Percentiles rank a stretch among this genome's conserved stretches.
phyloP scores from a whole-genome alignment of 2,329 filamentous ascomycete genomes.

The Karstenula rhodostoma region DNA sequence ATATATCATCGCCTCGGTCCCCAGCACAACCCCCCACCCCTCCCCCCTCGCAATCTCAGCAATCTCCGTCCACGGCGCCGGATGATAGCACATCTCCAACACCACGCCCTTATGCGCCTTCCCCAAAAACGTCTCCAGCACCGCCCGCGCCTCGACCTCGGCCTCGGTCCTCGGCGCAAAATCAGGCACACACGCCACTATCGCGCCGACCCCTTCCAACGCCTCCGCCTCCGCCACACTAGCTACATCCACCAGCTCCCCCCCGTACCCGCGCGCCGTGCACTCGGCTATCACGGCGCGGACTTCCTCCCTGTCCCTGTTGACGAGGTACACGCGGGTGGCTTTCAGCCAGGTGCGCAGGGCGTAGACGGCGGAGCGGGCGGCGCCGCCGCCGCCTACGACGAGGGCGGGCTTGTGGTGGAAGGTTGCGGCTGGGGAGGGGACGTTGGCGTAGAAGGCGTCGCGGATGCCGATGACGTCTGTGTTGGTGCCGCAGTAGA shows the following conservation, averaged over 20 bases:
- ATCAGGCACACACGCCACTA: constrained; percentile 80
- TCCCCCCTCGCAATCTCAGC: constrained; percentile 66
- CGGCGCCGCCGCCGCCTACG: constrained; percentile 79
- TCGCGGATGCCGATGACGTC: constrained; percentile 82
- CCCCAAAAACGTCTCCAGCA: constrained; percentile 61
- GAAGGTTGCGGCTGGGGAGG: constrained; percentile 57
- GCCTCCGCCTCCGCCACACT: constrained; percentile 66
- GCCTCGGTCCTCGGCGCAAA: constrained; percentile 71
- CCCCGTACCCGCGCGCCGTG: constrained; percentile 64
- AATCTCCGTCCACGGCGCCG: constrained; percentile 69
- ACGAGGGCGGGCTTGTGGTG: constrained; percentile 73
- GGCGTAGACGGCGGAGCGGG: constrained; percentile 79
- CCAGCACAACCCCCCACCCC: constrained; percentile 78
- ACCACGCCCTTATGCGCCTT: constrained; percentile 70
- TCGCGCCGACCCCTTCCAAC: constrained; percentile 69
- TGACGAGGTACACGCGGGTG: constrained; percentile 77
- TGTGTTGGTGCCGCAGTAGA: constrained; percentile 79
- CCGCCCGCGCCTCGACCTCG: constrained; percentile 67
- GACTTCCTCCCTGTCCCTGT: constrained; percentile 74
- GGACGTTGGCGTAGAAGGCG: constrained; percentile 64
- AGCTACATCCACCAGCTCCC: constrained; percentile 67
- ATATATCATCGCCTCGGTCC: constrained; percentile 79
- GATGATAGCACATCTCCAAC: constrained; percentile 86
- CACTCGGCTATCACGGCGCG: constrained; percentile 72
- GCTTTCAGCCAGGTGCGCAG: constrained; percentile 74